These are phyloP conservation scores for Kernera saxatilis DNA, from an alignment of 345 rosid genomes.

Conservation along the genomic window DNA sequence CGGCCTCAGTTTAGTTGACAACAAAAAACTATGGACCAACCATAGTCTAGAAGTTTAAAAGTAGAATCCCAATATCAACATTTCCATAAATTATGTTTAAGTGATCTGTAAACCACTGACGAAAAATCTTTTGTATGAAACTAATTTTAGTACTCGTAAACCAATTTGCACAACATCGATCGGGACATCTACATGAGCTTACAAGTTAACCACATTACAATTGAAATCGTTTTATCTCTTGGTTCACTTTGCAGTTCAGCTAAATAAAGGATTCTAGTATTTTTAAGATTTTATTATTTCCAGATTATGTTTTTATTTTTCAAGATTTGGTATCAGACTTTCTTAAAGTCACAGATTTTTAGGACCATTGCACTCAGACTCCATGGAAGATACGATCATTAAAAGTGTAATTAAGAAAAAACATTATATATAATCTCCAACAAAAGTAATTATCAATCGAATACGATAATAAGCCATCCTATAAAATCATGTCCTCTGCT, in stretches of 20 bases:
- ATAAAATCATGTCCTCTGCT: neutral
- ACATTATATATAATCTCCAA: neutral
- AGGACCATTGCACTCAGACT: neutral
- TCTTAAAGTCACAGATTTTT: neutral
- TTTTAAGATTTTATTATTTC: neutral
- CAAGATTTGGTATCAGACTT: constrained; percentile 2
- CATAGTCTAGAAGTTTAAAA: neutral
- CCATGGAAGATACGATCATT: neutral
- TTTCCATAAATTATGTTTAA: neutral
- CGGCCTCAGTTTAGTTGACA: neutral
- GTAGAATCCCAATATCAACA: neutral
- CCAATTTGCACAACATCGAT: neutral
- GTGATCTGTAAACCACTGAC: neutral
- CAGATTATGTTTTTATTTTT: constrained; percentile 13
- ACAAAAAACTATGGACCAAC: too few relatives aligned
- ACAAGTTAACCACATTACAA: neutral
- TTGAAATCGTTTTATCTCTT: neutral
- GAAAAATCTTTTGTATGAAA: neutral
- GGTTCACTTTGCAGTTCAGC: neutral
- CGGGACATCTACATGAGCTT: neutral
- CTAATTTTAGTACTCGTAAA: neutral
- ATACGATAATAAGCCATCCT: neutral
- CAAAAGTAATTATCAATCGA: neutral
- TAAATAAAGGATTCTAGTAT: neutral
- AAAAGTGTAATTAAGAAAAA: neutral